Base-by-base conservation (phyloP, 805 yeast genomes). In the Teunomyces kruisii region DNA sequence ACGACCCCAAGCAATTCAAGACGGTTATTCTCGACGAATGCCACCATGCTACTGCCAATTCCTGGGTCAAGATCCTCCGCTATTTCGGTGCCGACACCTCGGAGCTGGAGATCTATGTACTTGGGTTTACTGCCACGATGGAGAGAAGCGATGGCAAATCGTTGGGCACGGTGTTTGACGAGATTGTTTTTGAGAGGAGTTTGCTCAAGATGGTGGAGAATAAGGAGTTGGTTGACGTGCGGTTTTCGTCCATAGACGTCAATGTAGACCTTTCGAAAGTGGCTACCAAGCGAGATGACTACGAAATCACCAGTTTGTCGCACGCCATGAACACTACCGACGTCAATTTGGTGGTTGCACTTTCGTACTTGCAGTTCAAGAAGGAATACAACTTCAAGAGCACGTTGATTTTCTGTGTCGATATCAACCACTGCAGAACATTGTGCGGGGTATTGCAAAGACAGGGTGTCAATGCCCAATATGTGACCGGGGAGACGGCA, bases 61-160 rank as follows among this genome's bases (percentile, higher is more conserved):
- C 90, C 1, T 92, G 91, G 68, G 37, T 65, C 13, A 71, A 74
- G 26, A 72, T 90, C 1, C 59, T 88, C 42, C 60, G 70, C 3
- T 73, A 87, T 55, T 88, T 91, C 54, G 68, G 70, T 0, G 83
- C 84, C 6, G 54, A 62, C 32, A 55, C 57, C 1, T 52, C 66
- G 0, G 59, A 68, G 0, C 67, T 80, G 45, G 64, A 65, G 0
- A 71, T 84, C 1, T 77, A 81, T 1, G 79, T 88, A 0, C 70
- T 88, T 12, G 97, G 98, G 2, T 88, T 92, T 53, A 84, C 96
- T 10, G 98, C 97, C 0, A 91, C 98, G 0, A 64, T 91, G 58
- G 81, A 80, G 54, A 66, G 98, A 45, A 78, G 79, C n/a, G 98
- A 91, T 61, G 80, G 79, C 4, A 67, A 72, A 43, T 74, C 83